phyloP scores from a whole-genome alignment of 2,329 filamentous ascomycete species.

The Diaporthe ampelina region DNA sequence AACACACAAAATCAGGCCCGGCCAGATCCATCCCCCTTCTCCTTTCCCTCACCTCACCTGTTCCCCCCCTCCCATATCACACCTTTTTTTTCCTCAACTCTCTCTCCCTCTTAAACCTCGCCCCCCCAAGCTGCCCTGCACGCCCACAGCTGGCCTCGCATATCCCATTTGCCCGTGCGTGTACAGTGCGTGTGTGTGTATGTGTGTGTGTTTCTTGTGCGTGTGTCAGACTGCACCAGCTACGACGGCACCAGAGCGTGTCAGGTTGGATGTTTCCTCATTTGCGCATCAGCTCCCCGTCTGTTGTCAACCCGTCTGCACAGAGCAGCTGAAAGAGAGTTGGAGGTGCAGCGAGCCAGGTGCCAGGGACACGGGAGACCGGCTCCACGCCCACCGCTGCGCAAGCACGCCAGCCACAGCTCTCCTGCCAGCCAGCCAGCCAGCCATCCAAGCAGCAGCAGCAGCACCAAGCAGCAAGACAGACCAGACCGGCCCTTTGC shows the following conservation, averaged over 20 bases:
- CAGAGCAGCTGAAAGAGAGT: conserved; percentile 32
- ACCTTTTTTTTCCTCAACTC: neutral
- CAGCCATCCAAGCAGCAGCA: conserved; percentile 3
- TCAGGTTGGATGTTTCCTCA: conserved; percentile 31
- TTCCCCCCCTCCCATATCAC: conserved; percentile 10
- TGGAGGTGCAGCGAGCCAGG: conserved; percentile 35
- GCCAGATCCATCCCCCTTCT: conserved; percentile 17
- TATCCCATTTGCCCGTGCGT: conserved; percentile 19
- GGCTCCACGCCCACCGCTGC: conserved; percentile 26
- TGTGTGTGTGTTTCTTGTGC: neutral
- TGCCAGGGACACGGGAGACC: conserved; percentile 30
- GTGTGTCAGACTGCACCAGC: conserved; percentile 13
- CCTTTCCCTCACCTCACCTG: conserved; percentile 23
- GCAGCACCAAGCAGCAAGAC: neutral
- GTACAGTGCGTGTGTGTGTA: conserved; percentile 12
- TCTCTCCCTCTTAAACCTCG: neutral
- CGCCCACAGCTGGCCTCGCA: conserved; percentile 12
- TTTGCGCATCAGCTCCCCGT: conserved; percentile 34
- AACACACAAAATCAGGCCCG: conserved; percentile 35
- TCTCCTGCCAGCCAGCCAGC: too few species aligned
- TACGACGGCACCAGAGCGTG: neutral
- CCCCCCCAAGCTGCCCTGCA: neutral
- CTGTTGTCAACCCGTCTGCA: conserved; percentile 27
- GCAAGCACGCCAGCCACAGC: conserved; percentile 20
- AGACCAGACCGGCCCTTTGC: neutral